Base-by-base conservation (phyloP, 2,329 filamentous ascomycete genomes). In the Magnaporthiopsis rhizophila region DNA sequence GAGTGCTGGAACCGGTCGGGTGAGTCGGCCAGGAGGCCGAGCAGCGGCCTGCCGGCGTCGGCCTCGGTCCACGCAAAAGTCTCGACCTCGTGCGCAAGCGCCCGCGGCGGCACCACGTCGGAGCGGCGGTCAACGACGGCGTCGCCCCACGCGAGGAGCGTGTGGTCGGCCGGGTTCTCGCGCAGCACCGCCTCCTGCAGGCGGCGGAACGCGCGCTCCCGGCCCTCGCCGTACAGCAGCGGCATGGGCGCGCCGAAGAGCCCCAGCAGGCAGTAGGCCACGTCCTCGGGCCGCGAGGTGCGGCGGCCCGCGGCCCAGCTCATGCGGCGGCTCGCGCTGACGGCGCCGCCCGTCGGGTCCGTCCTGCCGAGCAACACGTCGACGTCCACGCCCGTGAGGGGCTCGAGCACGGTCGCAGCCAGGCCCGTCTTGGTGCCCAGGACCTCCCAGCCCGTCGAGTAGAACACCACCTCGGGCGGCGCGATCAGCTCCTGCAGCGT, bases 111-210 rank as follows among this genome's bases (percentile, higher is more conserved):
- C 32, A 50, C 15, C 32, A 34, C 21, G 62, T 63, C 62, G 3
- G 56, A 57, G 53, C 62, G 32, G 13, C 53, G 13, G n/a, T 15
- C 11, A 12, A 45, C 30, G n/a, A 56, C 30, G 34, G 59, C 26
- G 56, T 50, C 36, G 2, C 53, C 62, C 71, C 71, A 72, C 0
- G 69, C 70, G 18, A 72, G 66, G 7, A 71, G 67, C 18, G 68
- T 69, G 50, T 67, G 58, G 58, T 69, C 68, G 24, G 36, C 50
- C 3, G 62, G 62, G 13, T 58, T 64, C 2, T 58, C 59, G 50
- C 64, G 66, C 57, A 68, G 24, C 59, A 69, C 67, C 61, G 68
- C 66, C 62, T 67, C 64, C 58, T 70, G 68, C 26, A 69, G 62
- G 2, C 69, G 65, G 18, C 62, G 62, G 58, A 70, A 70, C 2